phyloP scores from a whole-genome alignment of 495 filamentous ascomycete species.

The Penicillium odoratum region DNA sequence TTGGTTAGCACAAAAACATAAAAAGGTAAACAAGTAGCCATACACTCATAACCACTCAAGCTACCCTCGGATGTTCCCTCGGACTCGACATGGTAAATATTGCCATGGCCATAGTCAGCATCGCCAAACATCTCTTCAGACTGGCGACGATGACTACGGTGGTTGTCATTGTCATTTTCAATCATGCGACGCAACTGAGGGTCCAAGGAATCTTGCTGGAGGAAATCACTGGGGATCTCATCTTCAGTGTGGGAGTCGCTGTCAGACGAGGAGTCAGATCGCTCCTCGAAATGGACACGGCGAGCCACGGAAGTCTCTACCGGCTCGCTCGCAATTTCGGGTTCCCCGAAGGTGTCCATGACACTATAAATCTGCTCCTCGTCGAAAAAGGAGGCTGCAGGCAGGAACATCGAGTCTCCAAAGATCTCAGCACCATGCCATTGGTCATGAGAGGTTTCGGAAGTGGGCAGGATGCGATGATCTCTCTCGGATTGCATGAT shows the following conservation, averaged over 20 bases:
- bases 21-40: conserved; percentile 18
- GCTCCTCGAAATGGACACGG: conserved; percentile 52
- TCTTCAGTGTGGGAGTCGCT: conserved; percentile 53
- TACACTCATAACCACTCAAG: conserved; percentile 82
- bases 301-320: conserved; percentile 44
- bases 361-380: conserved; percentile 51
- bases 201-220: conserved; percentile 69
- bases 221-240: conserved; percentile 69
- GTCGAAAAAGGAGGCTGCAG: conserved; percentile 50
- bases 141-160: conserved; percentile 42
- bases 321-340: conserved; percentile 46
- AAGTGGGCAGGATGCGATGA: conserved; percentile 26
- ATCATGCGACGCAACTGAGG: conserved; percentile 68
- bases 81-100: conserved; percentile 53
- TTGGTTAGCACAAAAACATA: conserved; percentile 52
- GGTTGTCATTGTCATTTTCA: conserved; percentile 55
- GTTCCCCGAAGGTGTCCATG: conserved; percentile 47
- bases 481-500: conserved; percentile 62
- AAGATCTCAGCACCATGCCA: conserved; percentile 61
- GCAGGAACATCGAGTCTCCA: conserved; percentile 50
- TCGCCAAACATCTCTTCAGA: conserved; percentile 48
- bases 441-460: conserved; percentile 43
- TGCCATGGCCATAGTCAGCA: conserved; percentile 45
- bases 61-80: conserved; percentile 54
- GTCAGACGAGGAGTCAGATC: conserved; percentile 53